Conservation (phyloP, 805 yeast species). For the Trichomonascus vanleenenianus region DNA sequence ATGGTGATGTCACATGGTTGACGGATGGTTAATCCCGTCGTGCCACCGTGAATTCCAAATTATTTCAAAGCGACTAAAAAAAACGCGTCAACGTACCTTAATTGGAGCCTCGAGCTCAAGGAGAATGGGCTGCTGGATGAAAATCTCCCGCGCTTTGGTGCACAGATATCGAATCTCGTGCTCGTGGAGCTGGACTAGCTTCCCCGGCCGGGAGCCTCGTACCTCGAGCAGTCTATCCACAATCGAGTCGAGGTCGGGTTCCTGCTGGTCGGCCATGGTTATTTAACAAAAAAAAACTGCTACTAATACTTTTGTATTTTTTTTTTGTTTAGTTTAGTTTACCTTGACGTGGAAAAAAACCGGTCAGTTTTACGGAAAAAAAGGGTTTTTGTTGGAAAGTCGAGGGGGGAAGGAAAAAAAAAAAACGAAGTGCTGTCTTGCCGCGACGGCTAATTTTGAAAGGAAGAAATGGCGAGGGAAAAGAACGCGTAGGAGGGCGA, state of each 20-base stretch:
- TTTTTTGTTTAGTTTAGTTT: neutral
- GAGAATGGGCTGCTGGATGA: constrained; percentile 94
- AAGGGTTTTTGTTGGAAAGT: neutral
- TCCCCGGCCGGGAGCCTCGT: constrained; percentile 97
- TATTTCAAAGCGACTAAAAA: neutral
- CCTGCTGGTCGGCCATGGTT: constrained; percentile 39
- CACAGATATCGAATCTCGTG: constrained; percentile 91
- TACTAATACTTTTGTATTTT: neutral
- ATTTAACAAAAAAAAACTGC: neutral
- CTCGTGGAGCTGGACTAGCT: constrained; percentile 89
- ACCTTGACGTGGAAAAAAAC: neutral
- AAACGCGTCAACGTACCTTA: constrained; percentile 47
- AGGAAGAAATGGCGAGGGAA: neutral
- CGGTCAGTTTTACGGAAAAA: neutral
- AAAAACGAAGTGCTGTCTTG: neutral
- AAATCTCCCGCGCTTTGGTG: constrained; percentile 96
- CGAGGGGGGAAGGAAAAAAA: neutral
- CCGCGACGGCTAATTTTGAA: neutral
- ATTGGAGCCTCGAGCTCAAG: constrained; percentile 96
- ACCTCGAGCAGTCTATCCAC: constrained; percentile 95
- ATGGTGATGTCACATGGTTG: neutral
- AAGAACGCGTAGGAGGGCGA: neutral
- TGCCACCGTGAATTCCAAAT: neutral
- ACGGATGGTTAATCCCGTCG: too few relatives aligned
- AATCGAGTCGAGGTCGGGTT: constrained; percentile 94